Base-by-base conservation (phyloP, 352 stramenopile genomes). In the Phytophthora cactorum region DNA sequence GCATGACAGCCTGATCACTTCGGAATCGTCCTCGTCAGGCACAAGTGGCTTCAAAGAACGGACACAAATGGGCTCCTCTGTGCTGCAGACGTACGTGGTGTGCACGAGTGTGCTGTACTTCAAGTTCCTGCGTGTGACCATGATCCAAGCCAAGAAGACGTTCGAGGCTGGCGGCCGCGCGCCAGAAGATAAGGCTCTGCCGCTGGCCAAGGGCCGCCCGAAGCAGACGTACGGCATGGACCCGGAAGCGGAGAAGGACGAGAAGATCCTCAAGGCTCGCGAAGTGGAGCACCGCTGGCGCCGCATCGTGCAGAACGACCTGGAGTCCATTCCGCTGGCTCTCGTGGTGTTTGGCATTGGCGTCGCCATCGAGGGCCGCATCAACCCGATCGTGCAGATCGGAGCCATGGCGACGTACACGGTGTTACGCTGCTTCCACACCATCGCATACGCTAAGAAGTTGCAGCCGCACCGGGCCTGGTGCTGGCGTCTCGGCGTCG, bases 61-160 rank as follows among this genome's bases (percentile, higher is more conserved):
- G 41, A 50, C 29, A 28, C 17, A 45, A 52, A 73, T 73, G 66
- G 66, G 66, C 9, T 69, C 66, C n/a, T 59, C 59, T 5, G 73
- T 77, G 9, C 51, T 87, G 45, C 81, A 90, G 72, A 75, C 77
- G 41, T 83, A 79, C 45, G 69, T 81, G 47, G 67, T 66, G 45
- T 84, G 76, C 70, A 70, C 73, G 36, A 62, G 63, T 44, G 49
- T 89, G 39, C 70, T 92, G 32, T 92, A 84, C 70, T 17, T 83
- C 69, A 92, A 92, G 74, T 91, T 89, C 59, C 36, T 91, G 46
- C 68, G 73, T 59, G 70, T 80, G n/a, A 68, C 68, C 8, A 77
- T 77, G 25, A 76, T 90, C 29, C 79, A 90, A 47, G 78, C 58
- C 34, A 66, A 46, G 44, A 88, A 88, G 57, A 88, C 72, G 8